These are phyloP conservation scores for Xylariaceae sp. DNA, from an alignment of 2,329 filamentous ascomycete species.

Conservation along the genomic window DNA sequence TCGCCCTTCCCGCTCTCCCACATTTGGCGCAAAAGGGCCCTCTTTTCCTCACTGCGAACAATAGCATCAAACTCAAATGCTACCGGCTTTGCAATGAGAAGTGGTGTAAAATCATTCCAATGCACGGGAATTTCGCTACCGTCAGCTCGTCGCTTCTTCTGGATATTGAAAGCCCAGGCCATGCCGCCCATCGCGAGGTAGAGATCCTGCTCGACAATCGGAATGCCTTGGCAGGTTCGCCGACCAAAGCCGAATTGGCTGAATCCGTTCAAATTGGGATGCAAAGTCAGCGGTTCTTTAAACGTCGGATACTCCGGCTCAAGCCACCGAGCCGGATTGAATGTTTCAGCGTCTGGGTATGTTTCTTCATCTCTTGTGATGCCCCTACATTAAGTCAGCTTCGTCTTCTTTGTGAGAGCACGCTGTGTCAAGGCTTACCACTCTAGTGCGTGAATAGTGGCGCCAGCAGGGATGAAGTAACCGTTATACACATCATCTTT, in stretches of 20 bases:
- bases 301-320: slow-evolving; percentile 47
- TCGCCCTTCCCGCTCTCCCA: slow-evolving; percentile 45
- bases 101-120: slow-evolving; percentile 51
- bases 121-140: slow-evolving; percentile 45
- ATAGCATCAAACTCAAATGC: slow-evolving; percentile 47
- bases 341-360: slow-evolving; percentile 47
- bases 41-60: slow-evolving; percentile 38
- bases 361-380: slow-evolving; percentile 51
- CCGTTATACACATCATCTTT: slow-evolving; percentile 59
- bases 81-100: slow-evolving; percentile 52
- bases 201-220: slow-evolving; percentile 49
- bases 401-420: no score
- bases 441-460: slow-evolving; percentile 58
- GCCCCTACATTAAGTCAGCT: slow-evolving; percentile 41
- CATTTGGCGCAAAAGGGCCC: slow-evolving; percentile 41
- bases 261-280: slow-evolving; percentile 49
- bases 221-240: slow-evolving; percentile 52
- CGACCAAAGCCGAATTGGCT: slow-evolving; percentile 60
- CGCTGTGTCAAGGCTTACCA: slow-evolving; percentile 45
- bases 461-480: slow-evolving; percentile 57
- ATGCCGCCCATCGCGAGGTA: slow-evolving; percentile 48
- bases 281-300: slow-evolving; percentile 45
- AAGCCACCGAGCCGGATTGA: slow-evolving; percentile 49
- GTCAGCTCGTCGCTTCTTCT: slow-evolving; percentile 37
- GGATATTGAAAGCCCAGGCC: slow-evolving; percentile 45